Conservation (phyloP, 129 eudicot genomes). For the Chrysanthemum seticuspe region DNA sequence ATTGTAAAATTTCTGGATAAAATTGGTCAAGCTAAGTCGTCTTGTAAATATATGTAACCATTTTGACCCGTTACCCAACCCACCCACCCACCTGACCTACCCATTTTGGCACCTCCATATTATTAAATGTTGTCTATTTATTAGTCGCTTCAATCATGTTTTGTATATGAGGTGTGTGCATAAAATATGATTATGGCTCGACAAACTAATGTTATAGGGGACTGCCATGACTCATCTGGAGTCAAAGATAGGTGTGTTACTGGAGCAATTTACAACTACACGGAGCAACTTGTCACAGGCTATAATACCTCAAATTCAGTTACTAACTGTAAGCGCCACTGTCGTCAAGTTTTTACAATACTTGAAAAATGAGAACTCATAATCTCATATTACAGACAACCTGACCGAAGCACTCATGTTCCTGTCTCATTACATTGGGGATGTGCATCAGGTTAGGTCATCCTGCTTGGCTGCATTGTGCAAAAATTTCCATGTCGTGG, state of each 20-base stretch:
- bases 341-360: neutral
- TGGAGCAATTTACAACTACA: slow-evolving; percentile 95
- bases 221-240: slow-evolving; percentile 87
- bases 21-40: too few relatives aligned
- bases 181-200: slow-evolving; percentile 3
- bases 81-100: neutral
- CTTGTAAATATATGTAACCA: too few relatives aligned
- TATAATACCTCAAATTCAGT: slow-evolving; percentile 43
- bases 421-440: slow-evolving; percentile 90
- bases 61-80: too few relatives aligned
- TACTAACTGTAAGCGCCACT: slow-evolving; percentile 45
- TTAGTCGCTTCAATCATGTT: slow-evolving; percentile 1
- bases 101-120: neutral
- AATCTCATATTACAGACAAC: slow-evolving; percentile 58
- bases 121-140: neutral
- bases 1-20: too few relatives aligned
- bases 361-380: slow-evolving; percentile 26
- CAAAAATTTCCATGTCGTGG: neutral
- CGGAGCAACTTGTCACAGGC: slow-evolving; percentile 67
- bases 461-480: slow-evolving; percentile 22
- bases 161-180: neutral
- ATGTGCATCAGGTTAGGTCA: slow-evolving; percentile 86
- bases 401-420: slow-evolving; percentile 99
- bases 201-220: slow-evolving; percentile 51
- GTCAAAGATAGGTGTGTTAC: slow-evolving; percentile 82